phyloP scores from a whole-genome alignment of 495 filamentous ascomycete species.

The Astrothelium macrocarpum region DNA sequence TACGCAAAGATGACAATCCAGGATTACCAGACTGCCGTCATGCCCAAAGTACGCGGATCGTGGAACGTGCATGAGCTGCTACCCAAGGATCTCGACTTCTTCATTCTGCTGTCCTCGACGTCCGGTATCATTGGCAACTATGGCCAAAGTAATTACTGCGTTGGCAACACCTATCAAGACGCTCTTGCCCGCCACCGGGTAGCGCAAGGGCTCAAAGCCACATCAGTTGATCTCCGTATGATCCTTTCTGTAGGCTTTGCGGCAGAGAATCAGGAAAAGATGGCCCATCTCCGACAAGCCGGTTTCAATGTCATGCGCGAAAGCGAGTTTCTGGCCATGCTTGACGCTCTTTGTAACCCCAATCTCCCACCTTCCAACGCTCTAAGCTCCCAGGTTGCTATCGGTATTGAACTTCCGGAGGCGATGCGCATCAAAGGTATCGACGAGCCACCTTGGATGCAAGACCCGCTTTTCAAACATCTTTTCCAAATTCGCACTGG shows the following conservation, averaged over 20 bases:
- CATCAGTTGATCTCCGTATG: slow-evolving; percentile 9
- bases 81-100: slow-evolving; percentile 14
- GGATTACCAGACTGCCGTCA: neutral
- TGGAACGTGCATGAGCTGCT: slow-evolving; percentile 12
- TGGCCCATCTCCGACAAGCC: neutral
- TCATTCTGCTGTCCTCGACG: slow-evolving; percentile 13
- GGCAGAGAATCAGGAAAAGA: slow-evolving; percentile 6
- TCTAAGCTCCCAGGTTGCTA: neutral
- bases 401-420: neutral
- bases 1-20: slow-evolving; percentile 7
- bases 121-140: slow-evolving; percentile 10
- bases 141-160: slow-evolving; percentile 14
- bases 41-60: slow-evolving; percentile 9
- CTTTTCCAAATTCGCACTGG: neutral
- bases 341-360: neutral
- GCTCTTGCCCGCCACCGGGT: slow-evolving; percentile 9
- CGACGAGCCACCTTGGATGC: neutral
- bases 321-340: slow-evolving; percentile 3
- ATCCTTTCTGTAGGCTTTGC: slow-evolving; percentile 8
- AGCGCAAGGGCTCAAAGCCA: slow-evolving; percentile 6
- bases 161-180: slow-evolving; percentile 13
- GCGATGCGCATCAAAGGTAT: neutral
- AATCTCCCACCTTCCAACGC: neutral
- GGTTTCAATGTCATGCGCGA: neutral
- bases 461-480: neutral